Evolutionary conservation across 2,329 filamentous ascomycete species (phyloP), one percentile per base, ranked within the genome.

Genomic region (Aspergillus bombycis): DNA sequence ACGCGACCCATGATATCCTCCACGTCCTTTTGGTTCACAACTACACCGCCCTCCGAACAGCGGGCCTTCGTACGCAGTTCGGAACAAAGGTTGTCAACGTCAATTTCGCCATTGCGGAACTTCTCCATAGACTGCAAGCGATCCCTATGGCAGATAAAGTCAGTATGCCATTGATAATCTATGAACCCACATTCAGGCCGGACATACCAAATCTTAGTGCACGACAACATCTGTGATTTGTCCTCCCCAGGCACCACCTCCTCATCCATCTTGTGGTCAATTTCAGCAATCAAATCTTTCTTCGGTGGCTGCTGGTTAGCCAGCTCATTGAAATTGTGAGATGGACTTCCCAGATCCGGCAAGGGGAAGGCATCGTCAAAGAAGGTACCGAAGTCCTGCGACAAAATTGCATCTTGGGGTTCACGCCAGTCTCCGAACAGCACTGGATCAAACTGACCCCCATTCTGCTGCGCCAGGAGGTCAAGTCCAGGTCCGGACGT

Each of bases 1-100:
- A 71, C 77, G 61, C 79, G 76, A 45, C 79, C 85, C 80, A 94
- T 84, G 58, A 93, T 91, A 46, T 84, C 87, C 74, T 97, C 91
- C 71, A 98, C 96, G 72, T 98, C 94, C 60, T 88, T 88, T 80
- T 96, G 89, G 66, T 93, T 90, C 28, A 99, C 91, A 21, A 97
- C 92, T 14, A 96, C 92, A 19, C 95, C 94, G 21, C 86, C 90
- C 70, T 96, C 81, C 0, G 93, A 96, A 78, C 95, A 99, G 75
- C 94, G 95, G 62, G 95, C 95, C 82, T 99, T 99, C 77, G 94
- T 92, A 68, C 94, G 92, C 16, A 99, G 87, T 75, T 99, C 94
- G 5, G 91, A 91, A 81, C 95, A 99, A 28, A 99, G 86, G 38
- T 90, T 89, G 74, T 99, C 95, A 56, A 99, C 90, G 70, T 99